Base-by-base conservation (phyloP, 208 protist species). In the Porcisia hertigi region DNA sequence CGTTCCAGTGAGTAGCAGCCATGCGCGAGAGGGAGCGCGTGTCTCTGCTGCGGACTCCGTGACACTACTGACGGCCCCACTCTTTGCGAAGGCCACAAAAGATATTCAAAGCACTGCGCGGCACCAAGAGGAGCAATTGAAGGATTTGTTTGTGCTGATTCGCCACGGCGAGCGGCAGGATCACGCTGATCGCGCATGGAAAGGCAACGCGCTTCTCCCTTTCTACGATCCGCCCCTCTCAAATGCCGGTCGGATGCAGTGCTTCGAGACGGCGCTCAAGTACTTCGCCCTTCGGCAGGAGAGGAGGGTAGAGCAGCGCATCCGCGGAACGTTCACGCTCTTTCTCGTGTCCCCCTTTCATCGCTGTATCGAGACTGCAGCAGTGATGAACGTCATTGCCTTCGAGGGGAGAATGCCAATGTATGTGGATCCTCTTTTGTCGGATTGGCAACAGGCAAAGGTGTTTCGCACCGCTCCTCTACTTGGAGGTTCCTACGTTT, bases 101-200 rank as follows among this genome's bases (percentile, higher is more conserved):
- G 77, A 83, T 20, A 74, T 62, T 4, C 75, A 72, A 30, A 83
- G 69, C 65, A 72, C 77, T 41, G 60, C 79, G 41, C 54, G 52
- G 30, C 75, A 83, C 69, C 76, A 88, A 25, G 80, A 80, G 52
- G 70, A 73, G 57, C 74, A 67, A 14, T 74, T 96, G 45, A 75
- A 54, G 41, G 92, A 97, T 71, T 58, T 87, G 45, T 63, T 95
- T 18, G 78, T 93, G 43, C 71, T 97, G 16, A 77, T 97, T 47
- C 87, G 92, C 2, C 92, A 97, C 72, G 92, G 85, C 0, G 92
- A 97, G 83, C 83, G 92, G 14, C 88, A 88, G 49, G 92, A 97
- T 71, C 92, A 97, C 73, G 89, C 76, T 12, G 89, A 97, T 54
- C 84, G 86, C 7, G 66, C 83, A 3, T 97, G 92, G 89, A 83